Evolutionary conservation across 2,329 filamentous ascomycete genomes (phyloP).

Genomic region (Cercospora canescens): DNA sequence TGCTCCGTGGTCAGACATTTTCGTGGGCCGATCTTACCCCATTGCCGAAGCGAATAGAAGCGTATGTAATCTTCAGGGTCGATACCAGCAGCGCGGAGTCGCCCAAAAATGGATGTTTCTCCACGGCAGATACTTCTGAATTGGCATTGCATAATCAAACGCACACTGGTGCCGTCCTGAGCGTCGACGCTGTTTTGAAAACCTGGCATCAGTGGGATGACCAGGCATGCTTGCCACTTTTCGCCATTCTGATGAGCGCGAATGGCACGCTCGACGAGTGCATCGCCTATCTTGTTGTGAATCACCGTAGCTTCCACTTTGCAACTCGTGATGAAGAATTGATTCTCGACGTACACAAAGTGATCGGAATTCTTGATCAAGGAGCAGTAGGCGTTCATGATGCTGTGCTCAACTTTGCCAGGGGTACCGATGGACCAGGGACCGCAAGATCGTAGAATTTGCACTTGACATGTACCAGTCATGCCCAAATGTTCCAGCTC

Average conservation of each 20-base stretch:
- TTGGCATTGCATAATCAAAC: constrained; percentile 95
- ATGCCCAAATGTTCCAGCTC: constrained; percentile 87
- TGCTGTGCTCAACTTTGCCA: constrained; percentile 85
- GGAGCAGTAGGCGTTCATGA: constrained; percentile 92
- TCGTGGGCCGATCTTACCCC: constrained; percentile 84
- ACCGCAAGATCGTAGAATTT: constrained; percentile 86
- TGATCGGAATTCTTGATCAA: constrained; percentile 94
- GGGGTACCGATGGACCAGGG: constrained; percentile 89
- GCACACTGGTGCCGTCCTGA: constrained; percentile 89
- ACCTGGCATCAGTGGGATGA: constrained; percentile 96
- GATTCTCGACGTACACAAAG: constrained; percentile 98
- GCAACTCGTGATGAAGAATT: constrained; percentile 95
- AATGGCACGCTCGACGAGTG: constrained; percentile 87
- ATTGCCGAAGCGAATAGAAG: constrained; percentile 89
- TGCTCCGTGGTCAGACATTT: constrained; percentile 90
- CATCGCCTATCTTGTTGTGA: constrained; percentile 90
- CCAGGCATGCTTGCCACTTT: constrained; percentile 83
- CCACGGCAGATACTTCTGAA: constrained; percentile 95
- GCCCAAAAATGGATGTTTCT: constrained; percentile 86
- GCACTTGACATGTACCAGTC: constrained; percentile 92
- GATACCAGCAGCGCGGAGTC: constrained; percentile 75
- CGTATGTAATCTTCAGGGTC: constrained; percentile 94
- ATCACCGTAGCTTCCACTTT: constrained; percentile 86
- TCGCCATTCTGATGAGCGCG: constrained; percentile 80
- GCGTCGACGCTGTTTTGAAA: constrained; percentile 96